Base-by-base conservation (phyloP, 192 early-diverging fungal species). In the Backusella mclennaniae region DNA sequence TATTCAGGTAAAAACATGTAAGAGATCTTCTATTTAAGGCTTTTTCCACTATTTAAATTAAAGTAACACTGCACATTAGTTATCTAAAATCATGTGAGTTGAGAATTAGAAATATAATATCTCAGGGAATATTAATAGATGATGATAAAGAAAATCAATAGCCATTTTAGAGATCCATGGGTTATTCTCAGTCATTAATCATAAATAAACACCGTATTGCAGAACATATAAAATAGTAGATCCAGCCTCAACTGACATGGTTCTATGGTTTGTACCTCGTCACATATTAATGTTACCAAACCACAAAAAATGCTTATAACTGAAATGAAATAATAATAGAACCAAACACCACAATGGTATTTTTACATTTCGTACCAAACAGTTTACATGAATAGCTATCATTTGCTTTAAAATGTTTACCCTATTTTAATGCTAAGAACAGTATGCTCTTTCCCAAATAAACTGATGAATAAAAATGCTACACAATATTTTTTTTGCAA, bases 401-500 rank as follows among this genome's bases (percentile, higher is more conserved):
- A 56, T 56, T 56, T 21, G 8, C 53, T 56, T 21, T 21, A 23
- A 56, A 11, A 56, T 56, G 19, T 21, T 21, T 56, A 8, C 1
- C 6, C 6, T 21, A 56, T 9, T 56, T 19, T 3, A 56, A 8
- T 56, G 19, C 8, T 56, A 56, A 44, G 42, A n/a, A 21, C 53
- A 21, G 53, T 4, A 56, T 19, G 6, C n/a, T 6, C 52, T 56
- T 56, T 56, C 52, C 19, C 52, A 56, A 49, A 17, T 44, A 44
- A 17, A 44, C 15, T 17, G 42, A 44, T 44, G 14, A 44, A 44
- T 44, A 49, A 71, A 73, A 42, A 73, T 21, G 87, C 82, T 15
- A 59, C 38, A 71, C 83, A 85, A 15, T 35, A n/a, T 26, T 35
- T 35, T 35, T 35, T 68, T 68, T 68, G 66, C 66, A 56, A 56